Conservation (phyloP, 1,284 basidiomycete species). For the Tetrapyrgos nigripes region DNA sequence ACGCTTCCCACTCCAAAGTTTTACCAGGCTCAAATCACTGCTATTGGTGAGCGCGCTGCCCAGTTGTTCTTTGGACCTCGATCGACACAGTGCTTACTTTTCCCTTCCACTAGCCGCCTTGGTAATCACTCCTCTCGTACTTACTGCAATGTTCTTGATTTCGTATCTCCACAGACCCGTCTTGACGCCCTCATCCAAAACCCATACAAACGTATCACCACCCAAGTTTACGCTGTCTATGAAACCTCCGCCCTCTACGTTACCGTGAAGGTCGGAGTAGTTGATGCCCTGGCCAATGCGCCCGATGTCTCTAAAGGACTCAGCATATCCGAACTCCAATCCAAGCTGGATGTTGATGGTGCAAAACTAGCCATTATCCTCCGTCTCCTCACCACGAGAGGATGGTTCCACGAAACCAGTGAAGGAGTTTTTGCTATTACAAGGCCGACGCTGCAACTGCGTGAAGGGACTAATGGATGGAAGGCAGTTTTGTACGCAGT, state of each 20-base stretch:
- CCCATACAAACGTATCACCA: not conserved
- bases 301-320: not conserved
- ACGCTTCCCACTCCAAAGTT: not conserved
- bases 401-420: not conserved
- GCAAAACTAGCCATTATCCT: not conserved
- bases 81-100: not conserved
- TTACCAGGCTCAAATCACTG: not conserved
- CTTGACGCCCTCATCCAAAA: not conserved
- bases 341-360: not conserved
- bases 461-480: not conserved
- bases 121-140: not conserved
- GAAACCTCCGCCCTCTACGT: not conserved
- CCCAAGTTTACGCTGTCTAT: not conserved
- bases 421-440: not conserved
- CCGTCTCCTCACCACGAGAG: not conserved
- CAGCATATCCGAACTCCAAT: not conserved
- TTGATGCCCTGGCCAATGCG: not conserved
- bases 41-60: no score
- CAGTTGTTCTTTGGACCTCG: not conserved
- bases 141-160: not conserved
- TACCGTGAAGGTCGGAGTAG: not conserved
- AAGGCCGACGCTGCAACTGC: not conserved
- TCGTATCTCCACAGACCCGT: not conserved
- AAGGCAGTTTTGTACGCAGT: not conserved
- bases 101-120: not conserved